These are phyloP conservation scores for Trichosanthes truncata DNA, from an alignment of 306 rosid species.

Conservation along the genomic window DNA sequence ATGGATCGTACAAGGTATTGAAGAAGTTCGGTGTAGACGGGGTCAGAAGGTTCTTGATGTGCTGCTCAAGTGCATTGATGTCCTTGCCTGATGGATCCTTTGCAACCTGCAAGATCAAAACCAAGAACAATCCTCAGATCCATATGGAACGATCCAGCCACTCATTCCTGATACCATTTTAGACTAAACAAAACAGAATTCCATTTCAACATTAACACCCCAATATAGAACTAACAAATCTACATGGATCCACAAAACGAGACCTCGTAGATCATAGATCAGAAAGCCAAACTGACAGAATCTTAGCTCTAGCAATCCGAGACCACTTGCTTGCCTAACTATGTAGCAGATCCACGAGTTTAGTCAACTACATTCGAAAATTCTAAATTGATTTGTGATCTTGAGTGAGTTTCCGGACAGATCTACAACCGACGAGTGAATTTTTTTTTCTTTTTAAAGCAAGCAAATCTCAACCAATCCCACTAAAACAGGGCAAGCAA, in stretches of 20 bases:
- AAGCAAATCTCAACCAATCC: not conserved
- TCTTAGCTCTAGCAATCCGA: not conserved
- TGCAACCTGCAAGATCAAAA: slow-evolving; percentile 46
- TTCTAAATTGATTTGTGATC: not conserved
- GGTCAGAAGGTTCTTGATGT: slow-evolving; percentile 58
- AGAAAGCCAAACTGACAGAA: not conserved
- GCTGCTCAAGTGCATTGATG: slow-evolving; percentile 88
- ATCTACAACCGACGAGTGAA: not conserved
- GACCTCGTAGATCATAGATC: not conserved
- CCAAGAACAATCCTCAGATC: slow-evolving; percentile 8
- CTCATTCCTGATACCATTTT: not conserved
- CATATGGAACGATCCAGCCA: not conserved
- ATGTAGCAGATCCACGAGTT: not conserved
- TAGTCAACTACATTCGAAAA: not conserved
- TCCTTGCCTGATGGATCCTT: slow-evolving; percentile 68
- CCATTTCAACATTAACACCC: not conserved
- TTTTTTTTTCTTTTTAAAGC: not conserved
- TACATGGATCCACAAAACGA: slow-evolving; percentile 1
- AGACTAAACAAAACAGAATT: not conserved
- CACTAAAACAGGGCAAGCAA: not conserved
- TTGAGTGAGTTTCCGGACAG: not conserved
- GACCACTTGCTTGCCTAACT: not conserved
- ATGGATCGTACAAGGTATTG: slow-evolving; percentile 87
- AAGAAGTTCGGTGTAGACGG: slow-evolving; percentile 75
- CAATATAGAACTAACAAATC: not conserved